Conservation (phyloP, 176 grass and related monocot species). For the Oryza nivara region DNA sequence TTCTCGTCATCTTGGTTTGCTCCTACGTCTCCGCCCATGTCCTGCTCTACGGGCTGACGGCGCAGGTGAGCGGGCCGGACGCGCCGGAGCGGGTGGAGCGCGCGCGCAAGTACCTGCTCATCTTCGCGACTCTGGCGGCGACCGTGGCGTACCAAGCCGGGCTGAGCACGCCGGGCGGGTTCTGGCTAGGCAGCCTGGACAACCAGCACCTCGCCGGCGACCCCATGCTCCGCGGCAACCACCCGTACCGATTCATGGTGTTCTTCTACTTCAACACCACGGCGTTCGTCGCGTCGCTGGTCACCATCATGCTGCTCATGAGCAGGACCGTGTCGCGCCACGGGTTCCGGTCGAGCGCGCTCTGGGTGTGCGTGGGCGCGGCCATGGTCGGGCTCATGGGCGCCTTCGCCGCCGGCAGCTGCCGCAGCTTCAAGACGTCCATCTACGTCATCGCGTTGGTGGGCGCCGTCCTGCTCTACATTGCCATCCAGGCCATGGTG, state of each 20-base stretch:
- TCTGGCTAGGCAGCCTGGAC: slow-evolving; percentile 18
- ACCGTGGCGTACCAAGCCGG: slow-evolving; percentile 41
- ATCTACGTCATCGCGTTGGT: slow-evolving; percentile 42
- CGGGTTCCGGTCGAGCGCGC: slow-evolving; percentile 38
- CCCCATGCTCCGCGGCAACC: slow-evolving; percentile 21
- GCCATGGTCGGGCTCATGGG: slow-evolving; percentile 41
- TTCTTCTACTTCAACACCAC: slow-evolving; percentile 65
- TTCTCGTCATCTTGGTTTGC: slow-evolving; percentile 30
- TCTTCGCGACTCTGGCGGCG: slow-evolving; percentile 34
- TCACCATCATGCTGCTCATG: slow-evolving; percentile 54
- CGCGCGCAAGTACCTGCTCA: slow-evolving; percentile 48
- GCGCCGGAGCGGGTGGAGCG: neutral
- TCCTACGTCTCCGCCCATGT: slow-evolving; percentile 40
- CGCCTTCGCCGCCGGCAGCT: slow-evolving; percentile 46
- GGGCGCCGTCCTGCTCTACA: slow-evolving; percentile 39
- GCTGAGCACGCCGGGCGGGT: slow-evolving; percentile 54
- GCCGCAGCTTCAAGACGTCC: slow-evolving; percentile 49
- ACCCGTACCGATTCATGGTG: slow-evolving; percentile 37
- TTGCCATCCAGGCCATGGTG: slow-evolving; percentile 31
- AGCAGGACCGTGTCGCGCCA: slow-evolving; percentile 47
- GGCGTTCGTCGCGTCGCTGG: slow-evolving; percentile 49
- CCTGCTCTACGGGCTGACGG: slow-evolving; percentile 16
- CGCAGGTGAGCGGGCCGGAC: no score
- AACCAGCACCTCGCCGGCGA: slow-evolving; percentile 33
- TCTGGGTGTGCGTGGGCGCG: slow-evolving; percentile 44